Base-by-base conservation (phyloP, 2,329 filamentous ascomycete genomes). In the Cladorrhinum sp. region DNA sequence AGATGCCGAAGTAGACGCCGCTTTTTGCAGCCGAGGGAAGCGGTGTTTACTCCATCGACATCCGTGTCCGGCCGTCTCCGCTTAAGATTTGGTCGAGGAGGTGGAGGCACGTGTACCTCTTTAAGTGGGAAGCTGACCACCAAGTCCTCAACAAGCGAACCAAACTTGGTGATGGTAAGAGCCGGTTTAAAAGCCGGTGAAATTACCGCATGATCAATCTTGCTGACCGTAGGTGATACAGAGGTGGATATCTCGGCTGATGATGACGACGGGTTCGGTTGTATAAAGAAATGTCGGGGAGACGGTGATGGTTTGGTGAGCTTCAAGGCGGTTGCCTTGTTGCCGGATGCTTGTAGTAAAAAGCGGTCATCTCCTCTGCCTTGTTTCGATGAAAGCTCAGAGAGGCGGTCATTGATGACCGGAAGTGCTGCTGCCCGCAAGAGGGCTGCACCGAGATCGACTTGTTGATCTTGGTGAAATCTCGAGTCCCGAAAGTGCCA, bases 1-100 rank as follows among this genome's bases (percentile, higher is more conserved):
- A 91, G 79, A 20, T 82, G 74, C 2, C 84, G 76, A 1, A 86
- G 80, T 3, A 91, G 75, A 2, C 88, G 80, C 23, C 88, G 83
- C 73, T 91, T 91, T 78, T 92, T 91, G 70, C 75, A 79, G 70
- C 77, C 71, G 60, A 85, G 65, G n/a, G 65, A 67, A 26, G 77
- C 77, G 0, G 81, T 83, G 66, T 79, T 77, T 55, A 78, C 82
- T 58, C 80, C 84, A 62, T 88, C 86, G 49, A 88, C 82, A 64
- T 89, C 86, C 36, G 82, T 79, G 1, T 75, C 65, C 4, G 79
- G 73, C 23, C 86, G 80, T 20, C 72, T 69, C 30, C 86, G 81
- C 68, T 87, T 87, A 55, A 73, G 64, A 6, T 42, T 55, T 2
- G 59, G 59, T 9, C 55, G 48, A 4, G 57, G 56, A 3, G 26